Evolutionary conservation across 2,329 filamentous ascomycete species (phyloP).

Genomic region (Cadophora sp.): DNA sequence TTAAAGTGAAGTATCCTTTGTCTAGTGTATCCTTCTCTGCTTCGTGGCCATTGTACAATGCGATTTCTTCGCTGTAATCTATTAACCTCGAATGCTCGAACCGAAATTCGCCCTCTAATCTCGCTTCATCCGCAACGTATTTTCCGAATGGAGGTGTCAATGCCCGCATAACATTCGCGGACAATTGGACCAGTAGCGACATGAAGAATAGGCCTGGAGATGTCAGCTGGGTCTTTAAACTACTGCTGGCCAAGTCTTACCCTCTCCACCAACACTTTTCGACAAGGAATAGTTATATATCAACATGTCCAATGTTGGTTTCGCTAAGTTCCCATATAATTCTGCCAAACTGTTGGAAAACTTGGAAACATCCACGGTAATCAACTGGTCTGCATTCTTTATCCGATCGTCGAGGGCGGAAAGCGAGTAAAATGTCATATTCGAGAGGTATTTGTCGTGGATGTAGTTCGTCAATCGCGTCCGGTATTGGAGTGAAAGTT

Average conservation of each 20-base stretch:
- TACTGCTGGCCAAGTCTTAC: conserved; percentile 17
- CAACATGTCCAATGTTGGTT: conserved; percentile 92
- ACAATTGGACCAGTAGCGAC: conserved; percentile 91
- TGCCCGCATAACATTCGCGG: conserved; percentile 88
- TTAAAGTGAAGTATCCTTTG: conserved; percentile 98
- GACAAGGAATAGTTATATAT: conserved; percentile 97
- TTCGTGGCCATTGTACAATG: conserved; percentile 88
- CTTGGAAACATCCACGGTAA: conserved; percentile 94
- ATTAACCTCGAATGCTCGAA: conserved; percentile 95
- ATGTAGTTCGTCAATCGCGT: conserved; percentile 93
- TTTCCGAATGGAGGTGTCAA: conserved; percentile 96
- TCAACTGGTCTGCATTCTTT: conserved; percentile 97
- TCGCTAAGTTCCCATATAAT: conserved; percentile 94
- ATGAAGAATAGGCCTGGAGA: conserved; percentile 79
- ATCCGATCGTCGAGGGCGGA: conserved; percentile 95
- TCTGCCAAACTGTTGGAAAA: conserved; percentile 96
- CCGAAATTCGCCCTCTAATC: conserved; percentile 93
- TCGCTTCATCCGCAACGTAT: conserved; percentile 95
- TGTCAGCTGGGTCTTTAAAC: conserved; percentile 17
- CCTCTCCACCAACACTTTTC: conserved; percentile 93
- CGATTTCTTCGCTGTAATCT: conserved; percentile 94
- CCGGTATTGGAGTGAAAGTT: conserved; percentile 90
- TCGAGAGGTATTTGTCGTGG: conserved; percentile 94
- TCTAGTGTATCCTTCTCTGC: conserved; percentile 96
- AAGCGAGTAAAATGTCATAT: conserved; percentile 97